These are phyloP conservation scores for Malassezia equina DNA, from an alignment of 1,284 basidiomycete genomes.

Conservation along the genomic window DNA sequence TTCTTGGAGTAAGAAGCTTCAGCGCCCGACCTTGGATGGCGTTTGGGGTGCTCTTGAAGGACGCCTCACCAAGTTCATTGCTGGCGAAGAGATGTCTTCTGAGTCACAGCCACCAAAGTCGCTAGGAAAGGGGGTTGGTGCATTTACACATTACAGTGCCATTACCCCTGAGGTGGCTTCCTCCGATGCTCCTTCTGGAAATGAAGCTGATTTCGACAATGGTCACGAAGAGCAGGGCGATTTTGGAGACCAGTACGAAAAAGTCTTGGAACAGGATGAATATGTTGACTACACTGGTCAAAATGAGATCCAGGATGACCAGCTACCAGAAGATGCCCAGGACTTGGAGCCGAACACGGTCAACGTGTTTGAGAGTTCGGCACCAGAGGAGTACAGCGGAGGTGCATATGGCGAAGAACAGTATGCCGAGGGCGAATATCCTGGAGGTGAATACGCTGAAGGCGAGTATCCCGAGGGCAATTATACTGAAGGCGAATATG, in stretches of 20 bases:
- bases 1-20: conserved; percentile 55
- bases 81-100: conserved; percentile 52
- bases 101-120: conserved; percentile 13
- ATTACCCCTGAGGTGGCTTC: conserved; percentile 63
- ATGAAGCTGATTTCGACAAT: not conserved
- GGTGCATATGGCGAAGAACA: conserved; percentile 7
- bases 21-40: conserved; percentile 77
- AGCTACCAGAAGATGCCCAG: not conserved
- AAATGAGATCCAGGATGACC: conserved; percentile 1
- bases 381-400: not conserved
- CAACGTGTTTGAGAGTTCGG: not conserved
- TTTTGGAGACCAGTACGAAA: not conserved
- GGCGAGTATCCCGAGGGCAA: conserved; percentile 4
- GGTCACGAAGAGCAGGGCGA: not conserved
- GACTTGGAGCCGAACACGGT: not conserved
- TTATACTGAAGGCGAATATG: conserved; percentile 5
- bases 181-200: not conserved
- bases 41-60: conserved; percentile 88
- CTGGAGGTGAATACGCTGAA: not conserved
- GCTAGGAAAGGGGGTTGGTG: conserved; percentile 52
- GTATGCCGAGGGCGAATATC: not conserved
- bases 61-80: conserved; percentile 90
- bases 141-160: conserved; percentile 86
- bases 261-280: not conserved
- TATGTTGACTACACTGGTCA: not conserved